Base-by-base conservation (phyloP, 1,284 basidiomycete genomes). In the Naganishia liquefaciens region DNA sequence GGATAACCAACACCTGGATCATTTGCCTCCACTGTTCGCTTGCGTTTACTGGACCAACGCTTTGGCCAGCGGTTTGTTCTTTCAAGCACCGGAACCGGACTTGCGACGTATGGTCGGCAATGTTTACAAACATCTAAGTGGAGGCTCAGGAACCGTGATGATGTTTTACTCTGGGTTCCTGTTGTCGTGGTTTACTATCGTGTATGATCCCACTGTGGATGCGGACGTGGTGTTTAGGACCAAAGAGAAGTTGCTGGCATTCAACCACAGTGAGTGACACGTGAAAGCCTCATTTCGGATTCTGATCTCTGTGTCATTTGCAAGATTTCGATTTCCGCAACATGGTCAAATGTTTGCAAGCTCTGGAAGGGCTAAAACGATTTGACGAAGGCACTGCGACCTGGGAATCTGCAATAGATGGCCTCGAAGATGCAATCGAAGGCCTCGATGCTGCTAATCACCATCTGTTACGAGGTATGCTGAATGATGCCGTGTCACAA, bases 401-500 rank as follows among this genome's bases (percentile, higher is more conserved):
- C 5, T 58, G 61, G 50, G 23, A 33, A 1, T 63, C 66, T 23
- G 62, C 67, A 1, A 49, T 70, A 21, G 33, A 60, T 27, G 13
- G 49, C 19, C 61, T 68, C 2, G 72, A 74, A 23, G 46, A 58
- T 4, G 57, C 58, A 2, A 67, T 72, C 13, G 67, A 69, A n/a
- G 27, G 23, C 15, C 47, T 72, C 6, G 50, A 52, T 23, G 5
- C 11, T 5, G 21, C 55, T 10, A 3, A 60, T 27, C 57, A 60
- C 6, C 57, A 60, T 50, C 57, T 60, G 21, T 33, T 60, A 2
- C 19, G 47, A 50, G 57, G 57, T 40, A 50, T 23, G 57, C 40
- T 39, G 10, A 37, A 47, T 3, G 6, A 19, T 10, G 4, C 39
- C 30, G 9, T 30, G 28, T 21, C n/a, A 9, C 10, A 17, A 0